Percentiles rank a stretch among this genome's conserved stretches.
Conservation (phyloP, 768 basidiomycete genomes). For the Leccinellum albellum region DNA sequence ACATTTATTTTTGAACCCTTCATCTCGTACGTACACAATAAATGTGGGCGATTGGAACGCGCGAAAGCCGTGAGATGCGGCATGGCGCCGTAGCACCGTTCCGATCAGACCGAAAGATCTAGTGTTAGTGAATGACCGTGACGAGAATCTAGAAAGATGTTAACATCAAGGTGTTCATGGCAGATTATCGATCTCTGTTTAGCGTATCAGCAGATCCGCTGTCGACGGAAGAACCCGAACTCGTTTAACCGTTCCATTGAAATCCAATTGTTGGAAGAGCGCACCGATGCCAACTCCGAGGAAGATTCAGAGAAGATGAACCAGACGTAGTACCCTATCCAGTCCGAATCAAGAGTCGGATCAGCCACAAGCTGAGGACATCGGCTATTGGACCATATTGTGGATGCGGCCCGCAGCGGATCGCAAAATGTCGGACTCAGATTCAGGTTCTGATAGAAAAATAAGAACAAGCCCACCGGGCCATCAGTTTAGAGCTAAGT, state of each 20-base stretch:
- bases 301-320: background rate
- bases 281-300: background rate
- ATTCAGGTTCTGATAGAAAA: background rate
- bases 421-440: background rate
- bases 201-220: background rate
- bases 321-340: background rate
- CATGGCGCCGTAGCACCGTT: background rate
- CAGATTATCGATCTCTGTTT: no score
- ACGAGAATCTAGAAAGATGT: background rate
- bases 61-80: background rate
- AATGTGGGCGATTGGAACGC: background rate
- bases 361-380: background rate
- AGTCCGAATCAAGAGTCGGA: background rate
- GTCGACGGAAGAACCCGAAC: background rate
- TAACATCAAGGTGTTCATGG: no score
- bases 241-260: background rate
- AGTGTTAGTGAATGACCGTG: background rate
- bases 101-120: conserved; percentile 3
- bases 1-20: background rate
- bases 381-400: no score
- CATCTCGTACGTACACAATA: background rate
- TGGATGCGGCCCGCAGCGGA: background rate
- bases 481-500: background rate
- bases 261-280: background rate
- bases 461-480: background rate